phyloP scores from a whole-genome alignment of 805 yeast genomes.

The Candida odintsovae region DNA sequence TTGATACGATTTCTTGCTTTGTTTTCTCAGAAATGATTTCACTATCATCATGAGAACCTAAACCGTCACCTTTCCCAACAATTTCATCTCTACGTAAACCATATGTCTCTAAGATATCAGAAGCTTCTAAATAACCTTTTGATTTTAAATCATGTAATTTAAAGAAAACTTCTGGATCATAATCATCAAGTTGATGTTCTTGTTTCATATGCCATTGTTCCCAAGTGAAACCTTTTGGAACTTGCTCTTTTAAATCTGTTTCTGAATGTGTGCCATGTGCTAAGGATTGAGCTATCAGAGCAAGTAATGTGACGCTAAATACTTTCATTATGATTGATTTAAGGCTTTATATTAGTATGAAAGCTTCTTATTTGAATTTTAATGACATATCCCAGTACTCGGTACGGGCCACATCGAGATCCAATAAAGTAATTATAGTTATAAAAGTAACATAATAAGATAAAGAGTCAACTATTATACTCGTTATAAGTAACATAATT shows the following conservation, averaged over 20 bases:
- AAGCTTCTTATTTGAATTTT: too few species aligned
- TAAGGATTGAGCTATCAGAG: background rate
- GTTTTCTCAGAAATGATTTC: constrained; percentile 52
- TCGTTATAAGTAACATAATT: too few species aligned
- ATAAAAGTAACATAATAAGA: too few species aligned
- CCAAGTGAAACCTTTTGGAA: constrained; percentile 60
- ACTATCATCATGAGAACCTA: constrained; percentile 71
- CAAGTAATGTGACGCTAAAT: background rate
- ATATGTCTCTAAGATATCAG: constrained; percentile 73
- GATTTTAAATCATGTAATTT: constrained; percentile 66
- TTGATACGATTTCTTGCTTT: constrained; percentile 45
- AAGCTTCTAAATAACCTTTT: constrained; percentile 47
- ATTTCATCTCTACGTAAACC: constrained; percentile 69
- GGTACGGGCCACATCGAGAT: too few species aligned
- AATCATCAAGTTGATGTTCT: constrained; percentile 76
- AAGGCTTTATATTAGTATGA: too few species aligned
- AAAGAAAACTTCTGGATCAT: constrained; percentile 74
- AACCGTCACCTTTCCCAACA: constrained; percentile 86
- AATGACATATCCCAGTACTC: too few species aligned
- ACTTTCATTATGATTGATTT: too few species aligned
- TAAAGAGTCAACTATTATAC: too few species aligned
- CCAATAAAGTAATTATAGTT: too few species aligned
- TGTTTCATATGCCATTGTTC: constrained; percentile 86
- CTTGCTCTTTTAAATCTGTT: constrained; percentile 24
- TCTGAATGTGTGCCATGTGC: constrained; percentile 17